Base-by-base conservation (phyloP, 495 filamentous ascomycete genomes). In the Trichocladium antarcticum region DNA sequence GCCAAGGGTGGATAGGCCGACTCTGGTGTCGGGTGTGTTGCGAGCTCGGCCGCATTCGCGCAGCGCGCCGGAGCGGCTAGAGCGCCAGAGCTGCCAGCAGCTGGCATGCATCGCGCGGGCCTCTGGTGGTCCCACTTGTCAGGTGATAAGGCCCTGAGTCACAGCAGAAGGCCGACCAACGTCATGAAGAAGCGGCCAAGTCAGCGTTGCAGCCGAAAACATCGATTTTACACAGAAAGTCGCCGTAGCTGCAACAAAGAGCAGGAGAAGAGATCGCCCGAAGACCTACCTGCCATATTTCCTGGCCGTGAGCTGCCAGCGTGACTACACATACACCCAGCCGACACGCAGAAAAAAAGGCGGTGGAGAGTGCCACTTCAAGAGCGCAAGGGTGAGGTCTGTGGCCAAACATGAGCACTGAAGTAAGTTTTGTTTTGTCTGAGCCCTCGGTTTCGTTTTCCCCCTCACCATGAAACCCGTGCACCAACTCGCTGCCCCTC, bases 61-160 rank as follows among this genome's bases (percentile, higher is more conserved):
- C n/a, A n/a, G n/a, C n/a, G n/a, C n/a, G n/a, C n/a, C n/a, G n/a
- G n/a, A n/a, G n/a, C n/a, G n/a, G n/a, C n/a, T n/a, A n/a, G n/a
- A 8, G 24, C 4, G 24, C 3, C 8, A 28, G 19, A 50, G 48
- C 55, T 55, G 55, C 21, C 50, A 46, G 42, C 51, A 53, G 53
- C 44, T 51, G 50, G 31, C 44, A 16, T 15, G 10, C 35, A 22
- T 31, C 44, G 38, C 37, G 28, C 10, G 20, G 12, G 31, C 11
- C 22, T 16, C 7, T n/a, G 34, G 7, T 14, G 10, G 29, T 54
- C 58, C 60, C 60, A 47, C 60, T 44, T 59, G 42, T 65, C 63
- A 65, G 54, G 50, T 63, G 63, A 62, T 37, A 28, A 42, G 46
- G 47, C 21, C 36, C 58, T 63, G 61, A 62, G 53, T 63, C 58